Conservation (phyloP, 2,329 filamentous ascomycete species). For the Stenocarpella maydis region DNA sequence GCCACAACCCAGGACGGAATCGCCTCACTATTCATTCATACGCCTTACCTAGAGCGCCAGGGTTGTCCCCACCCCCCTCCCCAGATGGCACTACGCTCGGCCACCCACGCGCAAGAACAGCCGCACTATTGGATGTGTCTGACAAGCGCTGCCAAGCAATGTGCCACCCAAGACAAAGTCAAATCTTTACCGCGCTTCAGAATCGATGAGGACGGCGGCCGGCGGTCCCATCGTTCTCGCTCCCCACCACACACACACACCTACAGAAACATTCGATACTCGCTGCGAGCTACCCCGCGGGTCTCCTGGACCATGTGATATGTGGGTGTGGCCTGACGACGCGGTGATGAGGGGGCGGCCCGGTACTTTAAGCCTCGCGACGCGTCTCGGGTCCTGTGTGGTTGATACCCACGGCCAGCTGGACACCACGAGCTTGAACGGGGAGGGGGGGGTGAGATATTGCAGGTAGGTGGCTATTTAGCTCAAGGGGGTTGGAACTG, state of each 20-base stretch:
- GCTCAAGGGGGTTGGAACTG: too few relatives aligned
- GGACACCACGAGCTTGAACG: not conserved
- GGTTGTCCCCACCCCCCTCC: too few relatives aligned
- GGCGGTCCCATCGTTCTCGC: not conserved
- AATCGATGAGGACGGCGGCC: not conserved
- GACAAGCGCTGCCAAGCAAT: not conserved
- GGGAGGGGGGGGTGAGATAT: not conserved
- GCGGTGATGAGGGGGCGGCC: not conserved
- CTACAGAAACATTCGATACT: not conserved
- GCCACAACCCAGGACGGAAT: not conserved
- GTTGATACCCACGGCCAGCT: constrained; percentile 3
- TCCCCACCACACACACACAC: not conserved
- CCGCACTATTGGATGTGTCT: not conserved
- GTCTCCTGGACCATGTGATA: not conserved
- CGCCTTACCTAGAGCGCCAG: not conserved
- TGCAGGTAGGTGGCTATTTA: not conserved
- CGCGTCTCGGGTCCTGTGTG: not conserved
- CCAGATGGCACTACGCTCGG: not conserved
- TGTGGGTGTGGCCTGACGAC: not conserved
- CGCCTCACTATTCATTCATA: not conserved
- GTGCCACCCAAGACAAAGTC: not conserved
- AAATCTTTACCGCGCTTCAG: not conserved
- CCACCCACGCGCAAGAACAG: not conserved
- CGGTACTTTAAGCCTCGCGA: not conserved
- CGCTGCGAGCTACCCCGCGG: not conserved